Conservation (phyloP, 2,329 filamentous ascomycete genomes). For the Talaromyces marneffei region DNA sequence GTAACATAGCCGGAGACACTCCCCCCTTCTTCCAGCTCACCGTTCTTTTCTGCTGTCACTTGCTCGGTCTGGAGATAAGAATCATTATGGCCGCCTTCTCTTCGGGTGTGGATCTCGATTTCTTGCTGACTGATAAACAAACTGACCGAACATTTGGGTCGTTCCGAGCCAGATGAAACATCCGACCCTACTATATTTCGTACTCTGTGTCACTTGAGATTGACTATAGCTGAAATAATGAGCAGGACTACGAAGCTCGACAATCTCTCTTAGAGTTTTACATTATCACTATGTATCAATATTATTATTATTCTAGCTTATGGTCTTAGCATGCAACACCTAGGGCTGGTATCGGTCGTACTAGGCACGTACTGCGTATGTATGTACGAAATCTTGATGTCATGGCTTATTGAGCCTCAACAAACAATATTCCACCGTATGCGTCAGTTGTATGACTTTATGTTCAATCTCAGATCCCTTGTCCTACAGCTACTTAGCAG, state of each 20-base stretch:
- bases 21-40: not conserved
- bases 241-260: not conserved
- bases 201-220: not conserved
- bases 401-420: constrained; percentile 4
- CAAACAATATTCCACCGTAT: not conserved
- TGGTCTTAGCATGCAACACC: not conserved
- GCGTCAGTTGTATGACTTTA: not conserved
- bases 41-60: constrained; percentile 1
- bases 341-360: not conserved
- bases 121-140: not conserved
- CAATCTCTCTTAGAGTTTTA: not conserved
- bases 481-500: not conserved
- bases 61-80: not conserved
- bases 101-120: not conserved
- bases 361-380: not conserved
- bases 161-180: not conserved
- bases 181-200: not conserved
- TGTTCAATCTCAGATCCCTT: not conserved
- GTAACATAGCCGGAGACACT: not conserved
- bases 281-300: too few species aligned
- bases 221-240: not conserved
- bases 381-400: not conserved
- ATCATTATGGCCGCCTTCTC: not conserved
- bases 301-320: not conserved
- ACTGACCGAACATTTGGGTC: not conserved